Evolutionary conservation across 31 red algal genomes (phyloP).

Genomic region (Porphyra umbilicalis): DNA sequence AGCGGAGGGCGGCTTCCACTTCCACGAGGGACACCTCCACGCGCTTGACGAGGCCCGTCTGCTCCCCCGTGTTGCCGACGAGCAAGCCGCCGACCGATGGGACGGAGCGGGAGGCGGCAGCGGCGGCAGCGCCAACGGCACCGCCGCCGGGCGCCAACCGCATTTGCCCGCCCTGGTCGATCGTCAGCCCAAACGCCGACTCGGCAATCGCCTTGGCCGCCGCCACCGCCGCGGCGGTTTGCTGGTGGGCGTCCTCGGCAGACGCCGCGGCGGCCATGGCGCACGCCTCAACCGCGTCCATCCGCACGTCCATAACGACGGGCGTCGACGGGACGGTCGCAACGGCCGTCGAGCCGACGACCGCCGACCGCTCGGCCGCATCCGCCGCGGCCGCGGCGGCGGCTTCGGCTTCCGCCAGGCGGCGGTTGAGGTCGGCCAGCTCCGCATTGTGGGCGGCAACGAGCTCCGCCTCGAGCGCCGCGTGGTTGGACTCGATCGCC

Average conservation of each 20-base stretch:
- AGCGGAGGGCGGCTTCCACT: constrained; percentile 44
- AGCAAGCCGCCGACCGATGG: background rate
- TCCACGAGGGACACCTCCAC: constrained; percentile 53
- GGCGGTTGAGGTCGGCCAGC: constrained; percentile 25
- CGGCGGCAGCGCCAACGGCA: constrained; percentile 11
- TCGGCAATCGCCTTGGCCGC: constrained; percentile 33
- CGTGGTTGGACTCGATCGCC: constrained; percentile 42
- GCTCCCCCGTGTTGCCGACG: background rate
- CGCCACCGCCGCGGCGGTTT: constrained; percentile 23
- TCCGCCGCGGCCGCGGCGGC: background rate
- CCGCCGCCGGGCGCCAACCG: background rate
- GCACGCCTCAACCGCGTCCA: constrained; percentile 37
- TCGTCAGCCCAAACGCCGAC: constrained; percentile 4
- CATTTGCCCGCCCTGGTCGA: background rate
- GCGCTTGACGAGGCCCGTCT: constrained; percentile 7
- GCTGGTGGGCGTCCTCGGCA: constrained; percentile 37
- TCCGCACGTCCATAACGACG: background rate
- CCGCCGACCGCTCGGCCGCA: background rate
- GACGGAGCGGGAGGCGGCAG: constrained; percentile 3
- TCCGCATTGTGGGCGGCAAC: constrained; percentile 18
- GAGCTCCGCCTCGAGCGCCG: constrained; percentile 29
- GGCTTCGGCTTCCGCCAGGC: constrained; percentile 17
- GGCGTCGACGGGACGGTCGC: background rate
- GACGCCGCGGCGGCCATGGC: constrained; percentile 35
- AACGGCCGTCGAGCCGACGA: background rate